These are phyloP conservation scores for Penicillium mononematosum DNA, from an alignment of 495 filamentous ascomycete species.

Conservation along the genomic window DNA sequence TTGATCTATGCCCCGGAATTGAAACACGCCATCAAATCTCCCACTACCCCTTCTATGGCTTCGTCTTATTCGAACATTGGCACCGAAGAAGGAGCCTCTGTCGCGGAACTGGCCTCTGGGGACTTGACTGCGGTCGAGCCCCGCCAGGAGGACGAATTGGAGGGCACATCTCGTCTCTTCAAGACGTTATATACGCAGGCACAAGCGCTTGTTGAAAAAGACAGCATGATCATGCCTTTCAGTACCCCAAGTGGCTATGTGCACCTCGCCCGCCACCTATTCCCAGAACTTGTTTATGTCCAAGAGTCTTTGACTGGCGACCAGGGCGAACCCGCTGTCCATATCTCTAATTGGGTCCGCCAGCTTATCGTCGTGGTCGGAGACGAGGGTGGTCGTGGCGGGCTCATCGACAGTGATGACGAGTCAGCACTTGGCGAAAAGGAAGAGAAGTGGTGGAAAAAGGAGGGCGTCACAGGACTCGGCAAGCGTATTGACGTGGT, in stretches of 20 bases:
- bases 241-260: slow-evolving; percentile 73
- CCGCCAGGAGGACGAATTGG: slow-evolving; percentile 35
- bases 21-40: slow-evolving; percentile 56
- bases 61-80: slow-evolving; percentile 89
- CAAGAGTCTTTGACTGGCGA: slow-evolving; percentile 74
- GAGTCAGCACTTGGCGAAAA: slow-evolving; percentile 61
- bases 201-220: slow-evolving; percentile 71
- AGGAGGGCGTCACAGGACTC: slow-evolving; percentile 73
- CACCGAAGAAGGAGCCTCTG: slow-evolving; percentile 67
- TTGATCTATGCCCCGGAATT: slow-evolving; percentile 83
- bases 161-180: slow-evolving; percentile 56
- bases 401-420: slow-evolving; percentile 86
- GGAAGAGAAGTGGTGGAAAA: slow-evolving; percentile 76
- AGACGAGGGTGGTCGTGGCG: slow-evolving; percentile 77
- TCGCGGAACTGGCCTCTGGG: slow-evolving; percentile 60
- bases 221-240: slow-evolving; percentile 84
- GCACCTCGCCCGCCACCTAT: slow-evolving; percentile 79
- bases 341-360: slow-evolving; percentile 80
- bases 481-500: slow-evolving; percentile 86
- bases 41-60: slow-evolving; percentile 61
- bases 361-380: slow-evolving; percentile 84
- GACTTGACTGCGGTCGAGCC: slow-evolving; percentile 50
- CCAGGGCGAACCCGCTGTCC: slow-evolving; percentile 64
- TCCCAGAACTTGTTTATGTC: slow-evolving; percentile 79
- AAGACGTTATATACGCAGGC: slow-evolving; percentile 75